Percentiles rank a stretch among this genome's conserved stretches.
These are phyloP conservation scores for Trametes villosa DNA, from an alignment of 768 basidiomycete genomes.

Conservation along the genomic window DNA sequence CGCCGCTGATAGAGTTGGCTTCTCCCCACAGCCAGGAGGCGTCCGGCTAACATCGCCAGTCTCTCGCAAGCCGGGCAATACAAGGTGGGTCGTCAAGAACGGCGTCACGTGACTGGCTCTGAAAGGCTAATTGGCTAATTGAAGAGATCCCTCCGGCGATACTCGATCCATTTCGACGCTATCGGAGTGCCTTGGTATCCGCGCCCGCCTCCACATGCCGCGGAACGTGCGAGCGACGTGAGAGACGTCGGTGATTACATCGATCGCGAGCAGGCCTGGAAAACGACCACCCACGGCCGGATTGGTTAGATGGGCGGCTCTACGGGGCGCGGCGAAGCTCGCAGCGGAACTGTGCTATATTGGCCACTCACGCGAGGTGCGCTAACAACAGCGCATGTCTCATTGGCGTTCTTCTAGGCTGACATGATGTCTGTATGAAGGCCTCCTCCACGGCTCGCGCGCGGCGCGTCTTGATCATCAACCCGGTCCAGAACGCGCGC, in stretches of 20 bases:
- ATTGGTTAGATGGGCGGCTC: constrained; percentile 11
- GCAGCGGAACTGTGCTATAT: constrained; percentile 6
- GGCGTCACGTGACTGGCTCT: constrained; percentile 20
- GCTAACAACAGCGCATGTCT: neutral
- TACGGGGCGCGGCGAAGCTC: constrained; percentile 2
- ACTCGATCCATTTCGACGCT: constrained; percentile 12
- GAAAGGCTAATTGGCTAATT: constrained; percentile 26
- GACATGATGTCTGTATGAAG: constrained; percentile 1
- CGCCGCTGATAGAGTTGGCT: constrained; percentile 20
- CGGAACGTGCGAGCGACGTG: constrained; percentile 15
- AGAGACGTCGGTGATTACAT: constrained; percentile 11
- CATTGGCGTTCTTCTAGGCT: neutral
- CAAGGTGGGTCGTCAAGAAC: constrained; percentile 17
- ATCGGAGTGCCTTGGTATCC: constrained; percentile 15
- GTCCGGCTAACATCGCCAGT: constrained; percentile 7
- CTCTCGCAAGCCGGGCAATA: neutral
- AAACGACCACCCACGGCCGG: constrained; percentile 11
- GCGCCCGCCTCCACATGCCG: constrained; percentile 1
- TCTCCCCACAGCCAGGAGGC: constrained; percentile 9
- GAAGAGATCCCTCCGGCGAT: constrained; percentile 16
- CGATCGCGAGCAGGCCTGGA: constrained; percentile 11
- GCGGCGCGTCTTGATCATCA: constrained; percentile 9
- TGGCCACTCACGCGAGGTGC: constrained; percentile 1
- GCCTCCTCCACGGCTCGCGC: neutral
- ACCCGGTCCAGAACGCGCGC: neutral